Evolutionary conservation across 129 eudicot genomes (phyloP).

Genomic region (Artemisia tridentata): DNA sequence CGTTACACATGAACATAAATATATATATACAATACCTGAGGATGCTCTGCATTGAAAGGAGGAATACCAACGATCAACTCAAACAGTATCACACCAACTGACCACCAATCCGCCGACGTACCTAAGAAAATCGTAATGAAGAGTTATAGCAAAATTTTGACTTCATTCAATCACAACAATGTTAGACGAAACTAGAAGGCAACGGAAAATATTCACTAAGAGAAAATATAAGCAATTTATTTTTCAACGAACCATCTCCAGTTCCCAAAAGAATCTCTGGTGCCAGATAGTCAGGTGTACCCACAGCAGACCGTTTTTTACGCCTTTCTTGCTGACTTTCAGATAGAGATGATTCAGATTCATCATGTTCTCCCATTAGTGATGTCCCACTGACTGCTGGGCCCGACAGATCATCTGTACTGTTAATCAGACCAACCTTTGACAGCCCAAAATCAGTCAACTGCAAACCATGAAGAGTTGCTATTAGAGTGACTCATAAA

Average conservation of each 20-base stretch:
- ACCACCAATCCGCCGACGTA: slow-evolving; percentile 99
- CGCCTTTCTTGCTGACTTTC: slow-evolving; percentile 86
- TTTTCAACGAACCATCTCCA: slow-evolving; percentile 75
- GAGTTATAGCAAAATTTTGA: not conserved
- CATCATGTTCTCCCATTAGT: slow-evolving; percentile 74
- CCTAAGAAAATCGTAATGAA: slow-evolving; percentile 37
- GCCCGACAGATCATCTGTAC: slow-evolving; percentile 96
- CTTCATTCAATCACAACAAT: not conserved
- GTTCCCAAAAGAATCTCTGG: slow-evolving; percentile 99
- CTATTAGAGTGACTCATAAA: slow-evolving; percentile 1
- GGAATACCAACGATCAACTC: slow-evolving; percentile 98
- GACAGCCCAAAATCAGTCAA: slow-evolving; percentile 98
- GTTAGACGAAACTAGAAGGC: too few relatives aligned
- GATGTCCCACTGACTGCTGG: slow-evolving; percentile 95
- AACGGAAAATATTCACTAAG: too few relatives aligned
- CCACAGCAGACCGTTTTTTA: slow-evolving; percentile 97
- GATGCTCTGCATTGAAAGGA: slow-evolving; percentile 99
- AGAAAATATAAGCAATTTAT: not conserved
- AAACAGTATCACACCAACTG: slow-evolving; percentile 92
- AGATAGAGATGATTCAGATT: slow-evolving; percentile 56
- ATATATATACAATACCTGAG: slow-evolving; percentile 58
- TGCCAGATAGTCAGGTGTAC: slow-evolving; percentile 99
- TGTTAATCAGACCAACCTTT: slow-evolving; percentile 95
- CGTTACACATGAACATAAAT: not conserved
- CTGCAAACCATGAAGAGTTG: slow-evolving; percentile 42